These are phyloP conservation scores for Phylloporus sp. DNA, from an alignment of 768 basidiomycete genomes.

Conservation along the genomic window DNA sequence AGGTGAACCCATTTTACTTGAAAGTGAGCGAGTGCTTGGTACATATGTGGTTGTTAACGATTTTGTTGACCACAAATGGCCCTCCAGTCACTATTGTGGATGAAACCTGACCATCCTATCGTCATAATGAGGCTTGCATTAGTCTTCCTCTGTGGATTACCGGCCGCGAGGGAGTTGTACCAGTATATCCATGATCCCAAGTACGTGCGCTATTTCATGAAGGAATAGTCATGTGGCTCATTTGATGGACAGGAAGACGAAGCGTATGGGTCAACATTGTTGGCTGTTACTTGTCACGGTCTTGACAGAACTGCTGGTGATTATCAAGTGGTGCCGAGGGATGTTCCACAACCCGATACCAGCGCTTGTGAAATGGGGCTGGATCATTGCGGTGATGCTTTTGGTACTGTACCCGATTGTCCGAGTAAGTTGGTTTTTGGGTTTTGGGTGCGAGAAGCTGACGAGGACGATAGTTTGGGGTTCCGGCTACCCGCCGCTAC, in stretches of 20 bases:
- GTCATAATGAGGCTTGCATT: slow-evolving; percentile 66
- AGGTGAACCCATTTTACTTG: slow-evolving; percentile 84
- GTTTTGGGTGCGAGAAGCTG: slow-evolving; percentile 2
- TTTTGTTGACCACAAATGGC: slow-evolving; percentile 35
- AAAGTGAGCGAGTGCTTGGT: slow-evolving; percentile 47
- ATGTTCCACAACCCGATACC: slow-evolving; percentile 66
- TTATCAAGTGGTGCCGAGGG: slow-evolving; percentile 77
- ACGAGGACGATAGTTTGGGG: slow-evolving; percentile 50
- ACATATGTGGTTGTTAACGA: slow-evolving; percentile 15
- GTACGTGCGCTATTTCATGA: slow-evolving; percentile 36
- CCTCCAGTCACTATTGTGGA: slow-evolving; percentile 55
- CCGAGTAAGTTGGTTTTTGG: slow-evolving; percentile 42
- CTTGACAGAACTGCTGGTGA: slow-evolving; percentile 72
- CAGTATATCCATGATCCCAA: slow-evolving; percentile 80
- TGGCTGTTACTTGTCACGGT: slow-evolving; percentile 88
- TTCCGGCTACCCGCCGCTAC: slow-evolving; percentile 53
- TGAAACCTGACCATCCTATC: slow-evolving; percentile 88
- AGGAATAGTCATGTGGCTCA: slow-evolving; percentile 3
- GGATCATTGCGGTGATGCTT: slow-evolving; percentile 53
- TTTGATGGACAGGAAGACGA: slow-evolving; percentile 55
- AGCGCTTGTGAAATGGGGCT: slow-evolving; percentile 55
- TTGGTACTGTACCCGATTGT: slow-evolving; percentile 65
- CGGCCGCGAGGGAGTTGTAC: slow-evolving; percentile 77
- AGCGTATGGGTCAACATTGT: slow-evolving; percentile 85
- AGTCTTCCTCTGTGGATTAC: slow-evolving; percentile 82